These are phyloP conservation scores for Lasiosphaeria ovina DNA, from an alignment of 495 filamentous ascomycete genomes.

Conservation along the genomic window DNA sequence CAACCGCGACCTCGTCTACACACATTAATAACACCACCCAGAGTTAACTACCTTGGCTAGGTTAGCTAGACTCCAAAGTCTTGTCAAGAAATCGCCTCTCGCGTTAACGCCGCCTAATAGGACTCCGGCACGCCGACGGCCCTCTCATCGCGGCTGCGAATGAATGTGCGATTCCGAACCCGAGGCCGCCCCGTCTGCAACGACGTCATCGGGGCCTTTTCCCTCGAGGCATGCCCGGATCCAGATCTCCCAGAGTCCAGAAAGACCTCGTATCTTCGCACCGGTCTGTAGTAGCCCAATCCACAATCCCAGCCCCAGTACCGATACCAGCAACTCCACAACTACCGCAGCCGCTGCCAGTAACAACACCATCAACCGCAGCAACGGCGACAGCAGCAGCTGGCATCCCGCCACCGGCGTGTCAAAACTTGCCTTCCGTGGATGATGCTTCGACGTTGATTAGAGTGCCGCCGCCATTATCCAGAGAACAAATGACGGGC, in stretches of 20 bases:
- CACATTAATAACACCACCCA: too few species aligned
- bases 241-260: neutral
- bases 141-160: neutral
- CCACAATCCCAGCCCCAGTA: neutral
- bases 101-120: neutral
- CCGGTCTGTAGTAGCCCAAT: neutral
- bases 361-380: neutral
- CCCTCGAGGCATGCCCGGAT: slow-evolving; percentile 7
- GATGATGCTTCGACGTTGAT: slow-evolving; percentile 11
- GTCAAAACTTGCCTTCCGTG: neutral
- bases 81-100: neutral
- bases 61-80: too few species aligned
- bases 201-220: slow-evolving; percentile 9
- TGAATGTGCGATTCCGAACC: neutral
- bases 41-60: too few species aligned
- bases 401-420: neutral
- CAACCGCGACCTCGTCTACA: too few species aligned
- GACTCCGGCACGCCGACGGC: too few species aligned
- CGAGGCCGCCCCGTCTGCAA: slow-evolving; percentile 5
- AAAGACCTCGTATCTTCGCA: slow-evolving; percentile 11
- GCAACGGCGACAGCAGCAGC: neutral
- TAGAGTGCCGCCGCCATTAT: slow-evolving; percentile 7
- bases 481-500: slow-evolving; percentile 28
- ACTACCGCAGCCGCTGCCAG: neutral
- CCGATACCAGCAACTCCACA: neutral